Evolutionary conservation across 1,139 yeast species (phyloP).

Genomic region (Scheffersomyces parashehatae): DNA sequence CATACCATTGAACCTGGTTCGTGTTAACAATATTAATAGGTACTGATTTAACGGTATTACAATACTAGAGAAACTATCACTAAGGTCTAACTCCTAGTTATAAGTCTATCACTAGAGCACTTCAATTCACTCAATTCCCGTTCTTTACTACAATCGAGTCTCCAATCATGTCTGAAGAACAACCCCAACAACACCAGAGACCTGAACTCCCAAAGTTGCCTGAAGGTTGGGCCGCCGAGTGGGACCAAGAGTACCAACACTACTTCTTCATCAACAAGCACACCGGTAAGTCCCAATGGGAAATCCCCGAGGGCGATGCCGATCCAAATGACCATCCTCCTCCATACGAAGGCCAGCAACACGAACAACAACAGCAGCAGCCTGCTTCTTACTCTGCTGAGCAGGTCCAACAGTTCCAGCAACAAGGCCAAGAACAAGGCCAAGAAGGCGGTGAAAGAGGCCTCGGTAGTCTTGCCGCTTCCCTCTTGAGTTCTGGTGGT

Average conservation of each 20-base stretch:
- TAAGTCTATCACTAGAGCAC: too few relatives aligned
- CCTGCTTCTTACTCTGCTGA: not conserved
- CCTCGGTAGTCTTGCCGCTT: not conserved
- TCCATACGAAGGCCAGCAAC: conserved; percentile 1
- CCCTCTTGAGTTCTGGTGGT: not conserved
- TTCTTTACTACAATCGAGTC: too few relatives aligned
- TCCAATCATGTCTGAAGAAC: not conserved
- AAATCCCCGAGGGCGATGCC: conserved; percentile 6
- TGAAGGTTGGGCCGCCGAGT: conserved; percentile 30
- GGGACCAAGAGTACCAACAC: conserved; percentile 27
- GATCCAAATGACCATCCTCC: conserved; percentile 1
- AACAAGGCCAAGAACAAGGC: not conserved
- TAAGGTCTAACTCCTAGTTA: too few relatives aligned
- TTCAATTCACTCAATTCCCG: too few relatives aligned
- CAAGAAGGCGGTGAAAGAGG: not conserved
- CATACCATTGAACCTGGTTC: too few relatives aligned
- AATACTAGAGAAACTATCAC: too few relatives aligned
- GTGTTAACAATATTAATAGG: too few relatives aligned
- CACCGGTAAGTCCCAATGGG: conserved; percentile 28
- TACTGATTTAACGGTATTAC: too few relatives aligned
- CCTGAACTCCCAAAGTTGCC: conserved; percentile 19
- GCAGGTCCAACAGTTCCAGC: not conserved
- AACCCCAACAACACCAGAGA: not conserved
- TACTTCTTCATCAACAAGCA: conserved; percentile 23
- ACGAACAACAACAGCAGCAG: conserved; percentile 3